Conservation (phyloP, 306 rosid genomes). For the barrel medic (Medicago truncatula) region MtrunA17r5.0-ANR NC_053048.1:45420501-45421000, state of each 20-base stretch:
- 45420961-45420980: conserved; percentile 91
- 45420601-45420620: neutral
- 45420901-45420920: conserved; percentile 76
- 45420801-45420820: conserved; percentile 38
- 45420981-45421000: conserved; percentile 79
- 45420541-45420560: neutral
- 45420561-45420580: neutral
- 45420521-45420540: no score
- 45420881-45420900: conserved; percentile 79
- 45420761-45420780: neutral
- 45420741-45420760: neutral
- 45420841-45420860: neutral
- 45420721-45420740: neutral
- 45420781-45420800: conserved; percentile 8
- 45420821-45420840: neutral
- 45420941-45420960: conserved; percentile 85
- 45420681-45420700: neutral
- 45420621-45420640: conserved; percentile 34
- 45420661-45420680: conserved; percentile 36
- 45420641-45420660: conserved; percentile 49
- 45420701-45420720: conserved; percentile 14
- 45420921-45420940: conserved; percentile 63
- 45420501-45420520: no score
- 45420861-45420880: conserved; percentile 66
- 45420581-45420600: neutral